Conservation (phyloP, 345 rosid genomes). For the Citrus maxima region DNA sequence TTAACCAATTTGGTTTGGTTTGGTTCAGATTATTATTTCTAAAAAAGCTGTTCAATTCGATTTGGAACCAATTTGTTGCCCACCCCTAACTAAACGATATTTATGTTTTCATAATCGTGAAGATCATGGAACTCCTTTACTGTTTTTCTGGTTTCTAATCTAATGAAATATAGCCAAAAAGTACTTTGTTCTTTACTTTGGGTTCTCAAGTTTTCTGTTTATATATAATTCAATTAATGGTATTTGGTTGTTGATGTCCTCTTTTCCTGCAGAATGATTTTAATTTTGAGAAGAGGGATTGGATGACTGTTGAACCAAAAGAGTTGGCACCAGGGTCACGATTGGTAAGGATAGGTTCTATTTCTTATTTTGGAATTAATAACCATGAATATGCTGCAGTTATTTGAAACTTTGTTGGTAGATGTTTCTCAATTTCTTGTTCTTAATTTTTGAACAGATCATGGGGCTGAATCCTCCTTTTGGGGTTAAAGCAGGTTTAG, state of each 20-base stretch:
- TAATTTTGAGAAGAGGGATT: constrained; percentile 75
- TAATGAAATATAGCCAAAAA: neutral
- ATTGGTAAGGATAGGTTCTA: constrained; percentile 48
- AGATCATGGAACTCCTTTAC: neutral
- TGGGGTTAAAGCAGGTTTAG: constrained; percentile 72
- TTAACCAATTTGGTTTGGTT: too few species aligned
- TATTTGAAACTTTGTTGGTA: neutral
- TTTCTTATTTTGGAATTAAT: constrained; percentile 4
- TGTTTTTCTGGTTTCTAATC: neutral
- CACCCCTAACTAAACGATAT: too few species aligned
- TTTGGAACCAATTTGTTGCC: too few species aligned
- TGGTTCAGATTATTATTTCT: too few species aligned
- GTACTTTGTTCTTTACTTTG: neutral
- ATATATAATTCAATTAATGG: neutral
- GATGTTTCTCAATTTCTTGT: neutral
- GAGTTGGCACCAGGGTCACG: constrained; percentile 73
- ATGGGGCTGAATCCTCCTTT: constrained; percentile 98
- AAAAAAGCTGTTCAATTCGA: too few species aligned
- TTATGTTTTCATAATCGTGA: neutral
- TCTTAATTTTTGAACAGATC: constrained; percentile 42
- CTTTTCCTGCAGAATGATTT: constrained; percentile 54
- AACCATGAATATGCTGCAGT: neutral
- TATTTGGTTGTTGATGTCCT: constrained; percentile 1
- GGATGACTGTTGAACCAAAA: constrained; percentile 60
- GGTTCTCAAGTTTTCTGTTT: neutral